phyloP scores from a whole-genome alignment of 805 yeast species.

The Yamadazyma takamatsuzukensis region DNA sequence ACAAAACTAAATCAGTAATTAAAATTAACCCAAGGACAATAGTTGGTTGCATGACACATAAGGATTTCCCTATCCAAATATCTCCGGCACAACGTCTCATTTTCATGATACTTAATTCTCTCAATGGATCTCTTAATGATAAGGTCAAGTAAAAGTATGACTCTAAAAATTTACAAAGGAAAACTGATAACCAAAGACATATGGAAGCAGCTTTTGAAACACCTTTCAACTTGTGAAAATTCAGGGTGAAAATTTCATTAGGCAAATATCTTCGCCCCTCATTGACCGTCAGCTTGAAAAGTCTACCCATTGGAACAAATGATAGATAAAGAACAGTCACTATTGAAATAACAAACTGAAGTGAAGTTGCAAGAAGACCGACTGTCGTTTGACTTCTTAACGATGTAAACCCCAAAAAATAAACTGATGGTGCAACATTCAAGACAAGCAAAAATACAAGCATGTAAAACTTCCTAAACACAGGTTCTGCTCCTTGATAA shows the following conservation, averaged over 20 bases:
- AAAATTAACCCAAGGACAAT: slow-evolving; percentile 52
- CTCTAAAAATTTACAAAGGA: slow-evolving; percentile 65
- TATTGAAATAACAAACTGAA: slow-evolving; percentile 56
- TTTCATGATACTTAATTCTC: slow-evolving; percentile 59
- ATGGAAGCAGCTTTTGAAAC: slow-evolving; percentile 58
- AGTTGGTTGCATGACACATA: slow-evolving; percentile 57
- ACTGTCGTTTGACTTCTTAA: slow-evolving; percentile 24
- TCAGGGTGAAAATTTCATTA: slow-evolving; percentile 55
- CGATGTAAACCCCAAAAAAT: slow-evolving; percentile 43
- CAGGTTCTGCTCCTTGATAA: slow-evolving; percentile 69
- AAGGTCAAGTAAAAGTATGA: slow-evolving; percentile 76
- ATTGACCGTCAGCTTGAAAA: slow-evolving; percentile 34
- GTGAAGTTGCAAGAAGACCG: slow-evolving; percentile 45
- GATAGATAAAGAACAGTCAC: slow-evolving; percentile 55
- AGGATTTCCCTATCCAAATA: slow-evolving; percentile 42
- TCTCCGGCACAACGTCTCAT: slow-evolving; percentile 63
- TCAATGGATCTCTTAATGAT: slow-evolving; percentile 67
- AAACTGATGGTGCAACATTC: slow-evolving; percentile 48
- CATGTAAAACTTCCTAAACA: slow-evolving; percentile 44
- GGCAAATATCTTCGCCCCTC: slow-evolving; percentile 47
- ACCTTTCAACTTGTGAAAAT: slow-evolving; percentile 51
- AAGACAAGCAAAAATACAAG: slow-evolving; percentile 40
- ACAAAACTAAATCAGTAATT: slow-evolving; percentile 61
- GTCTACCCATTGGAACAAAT: slow-evolving; percentile 54
- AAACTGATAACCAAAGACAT: slow-evolving; percentile 67